Evolutionary conservation across 148 eudicot genomes (phyloP), one percentile per base, ranked within the genome.

Genomic region (Fagopyrum tataricum): DNA sequence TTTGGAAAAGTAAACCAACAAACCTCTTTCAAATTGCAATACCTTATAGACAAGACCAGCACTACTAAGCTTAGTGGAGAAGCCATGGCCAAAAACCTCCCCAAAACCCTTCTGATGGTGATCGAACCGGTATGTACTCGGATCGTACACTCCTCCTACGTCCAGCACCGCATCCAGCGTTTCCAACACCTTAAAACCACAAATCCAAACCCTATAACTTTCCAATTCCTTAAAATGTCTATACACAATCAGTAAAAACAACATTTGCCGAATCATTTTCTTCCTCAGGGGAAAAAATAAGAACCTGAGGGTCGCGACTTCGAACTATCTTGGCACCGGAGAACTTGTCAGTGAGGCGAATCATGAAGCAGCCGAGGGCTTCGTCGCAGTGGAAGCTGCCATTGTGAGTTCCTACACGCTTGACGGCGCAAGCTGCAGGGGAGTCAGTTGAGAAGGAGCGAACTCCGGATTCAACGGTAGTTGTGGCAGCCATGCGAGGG

Each of bases 341-440:
- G 82, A 84, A 91, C 73, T 85, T 85, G 37, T 68, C 43, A 51
- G 96, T 89, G 79, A 83, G 91, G 43, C 93, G 90, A 81, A 94
- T 89, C 90, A 94, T 89, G 83, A 88, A 94, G 81, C 97, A 94
- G 21, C 91, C 98, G 0, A 94, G 86, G 23, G 98, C 97, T 75
- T 94, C 98, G 74, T 94, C 98, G 74, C 96, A 89, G 77, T 94
- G 98, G 81, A 94, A 94, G 85, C 90, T 91, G 6, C 97, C 98
- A 31, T 89, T 88, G 87, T 94, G 98, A 44, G 97, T 89, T 23
- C 96, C 97, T 20, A 91, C 82, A 15, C 86, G 85, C 82, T 84
- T 84, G 0, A 49, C 59, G 4, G 81, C 74, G 52, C 79, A 20
- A 82, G 55, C 46, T 14, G 71, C 20, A 15, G 85, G 76, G 15